Base-by-base conservation (phyloP, 768 basidiomycete species). In the Artomyces pyxidatus region DNA sequence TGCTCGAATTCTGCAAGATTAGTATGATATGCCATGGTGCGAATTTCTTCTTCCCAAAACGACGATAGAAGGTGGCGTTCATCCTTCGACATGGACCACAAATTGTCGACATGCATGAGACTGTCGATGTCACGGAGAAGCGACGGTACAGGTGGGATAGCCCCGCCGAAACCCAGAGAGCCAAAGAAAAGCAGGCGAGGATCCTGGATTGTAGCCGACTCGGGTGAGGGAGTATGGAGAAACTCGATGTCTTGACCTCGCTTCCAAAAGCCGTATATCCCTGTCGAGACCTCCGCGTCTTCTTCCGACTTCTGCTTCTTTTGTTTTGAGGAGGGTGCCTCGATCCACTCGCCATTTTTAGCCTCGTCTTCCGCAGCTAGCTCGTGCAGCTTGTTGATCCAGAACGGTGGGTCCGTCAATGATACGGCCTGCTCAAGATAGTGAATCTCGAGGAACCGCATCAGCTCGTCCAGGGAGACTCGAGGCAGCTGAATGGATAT, bases 1-100 rank as follows among this genome's bases (percentile, higher is more conserved):
- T 56, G 47, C 3, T 72, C 60, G 41, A 81, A 85, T 17, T 79
- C 73, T 5, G 59, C 52, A 9, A 59, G 52, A 30, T 67, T 63
- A 6, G 63, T 56, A 0, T 58, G 48, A 19, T 69, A 65, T 25
- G 67, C 53, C 2, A 56, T 27, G 0, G 29, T 43, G 7, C 75
- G 68, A 25, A 74, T 67, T 47, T 70, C 61, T 3, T 69, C 63
- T 7, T 67, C 64, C 83, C 80, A 86, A 41, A 64, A 69, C 0
- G 54, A 44, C 42, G 75, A 63, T 0, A 85, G 59, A 2, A 51
- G 58, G 9, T 56, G 38, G 2, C 85, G 73, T 57, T 87, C 85
- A 1, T 26, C 6, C 4, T 37, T 38, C 3, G 79, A 79, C 71
- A 83, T 71, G 0, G 52, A 43, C 85, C 84, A 87, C 17, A 83